Conservation (phyloP, 257 asterid species). For the Solanum chiquidenum region DNA sequence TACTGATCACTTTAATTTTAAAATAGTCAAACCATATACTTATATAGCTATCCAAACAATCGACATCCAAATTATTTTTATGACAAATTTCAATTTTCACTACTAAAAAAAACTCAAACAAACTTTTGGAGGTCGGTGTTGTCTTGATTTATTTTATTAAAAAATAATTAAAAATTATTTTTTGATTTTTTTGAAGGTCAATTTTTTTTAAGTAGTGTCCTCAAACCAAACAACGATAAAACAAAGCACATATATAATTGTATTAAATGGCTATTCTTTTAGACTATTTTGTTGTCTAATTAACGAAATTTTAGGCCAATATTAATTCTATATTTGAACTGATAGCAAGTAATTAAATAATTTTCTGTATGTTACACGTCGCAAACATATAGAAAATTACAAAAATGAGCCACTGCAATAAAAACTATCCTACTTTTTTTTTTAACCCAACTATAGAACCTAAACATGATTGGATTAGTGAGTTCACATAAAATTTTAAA, state of each 20-base stretch:
- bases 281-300: not conserved
- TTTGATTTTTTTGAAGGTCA: not conserved
- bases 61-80: no score
- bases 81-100: not conserved
- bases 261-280: not conserved
- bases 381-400: not conserved
- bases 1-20: not conserved
- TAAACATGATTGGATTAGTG: not conserved
- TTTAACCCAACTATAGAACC: not conserved
- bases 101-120: not conserved
- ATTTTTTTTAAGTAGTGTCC: not conserved
- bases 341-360: not conserved
- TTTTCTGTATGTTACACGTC: not conserved
- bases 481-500: not conserved
- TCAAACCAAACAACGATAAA: not conserved
- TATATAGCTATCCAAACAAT: no score
- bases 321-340: not conserved
- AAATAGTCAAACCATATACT: not conserved
- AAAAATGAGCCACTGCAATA: not conserved
- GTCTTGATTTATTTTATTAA: not conserved
- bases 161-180: no score
- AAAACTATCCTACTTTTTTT: not conserved
- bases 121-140: not conserved
- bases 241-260: not conserved
- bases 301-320: not conserved